A percentile compares a stretch with the other conserved stretches of the same genome.
Evolutionary conservation across 2,329 filamentous ascomycete genomes (phyloP).

Genomic region (Cytospora paraplurivora): DNA sequence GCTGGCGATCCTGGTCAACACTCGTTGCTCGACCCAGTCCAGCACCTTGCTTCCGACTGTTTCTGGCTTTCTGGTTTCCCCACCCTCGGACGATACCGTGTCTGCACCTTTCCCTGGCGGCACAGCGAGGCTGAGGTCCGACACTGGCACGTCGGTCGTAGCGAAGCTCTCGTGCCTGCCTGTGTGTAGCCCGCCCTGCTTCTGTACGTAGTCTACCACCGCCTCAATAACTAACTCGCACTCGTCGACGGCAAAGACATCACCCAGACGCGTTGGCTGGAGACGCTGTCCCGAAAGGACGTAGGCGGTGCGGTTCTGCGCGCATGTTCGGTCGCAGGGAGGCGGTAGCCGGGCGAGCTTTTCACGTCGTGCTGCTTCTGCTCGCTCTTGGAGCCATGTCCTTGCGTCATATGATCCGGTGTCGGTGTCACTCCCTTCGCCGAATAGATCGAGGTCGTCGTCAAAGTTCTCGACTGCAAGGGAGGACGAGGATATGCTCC

Average conservation of each 20-base stretch:
- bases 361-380: slow-evolving; percentile 21
- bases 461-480: neutral
- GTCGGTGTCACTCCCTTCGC: slow-evolving; percentile 18
- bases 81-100: neutral
- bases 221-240: slow-evolving; percentile 20
- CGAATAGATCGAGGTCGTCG: slow-evolving; percentile 24
- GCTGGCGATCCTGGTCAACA: slow-evolving; percentile 16
- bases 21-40: slow-evolving; percentile 11
- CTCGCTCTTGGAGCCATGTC: slow-evolving; percentile 11
- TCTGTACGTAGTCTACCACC: slow-evolving; percentile 17
- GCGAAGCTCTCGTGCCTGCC: slow-evolving; percentile 25
- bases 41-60: slow-evolving; percentile 13
- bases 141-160: slow-evolving; percentile 27
- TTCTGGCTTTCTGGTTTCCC: neutral
- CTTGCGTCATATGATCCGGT: neutral
- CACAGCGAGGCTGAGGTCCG: slow-evolving; percentile 12
- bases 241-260: slow-evolving; percentile 16
- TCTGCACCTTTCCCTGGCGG: neutral
- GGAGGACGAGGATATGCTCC: neutral
- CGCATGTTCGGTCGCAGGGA: slow-evolving; percentile 14
- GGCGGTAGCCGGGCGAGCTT: slow-evolving; percentile 25
- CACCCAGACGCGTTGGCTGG: slow-evolving; percentile 15
- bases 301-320: slow-evolving; percentile 26
- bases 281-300: slow-evolving; percentile 25
- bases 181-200: slow-evolving; percentile 23